phyloP scores from a whole-genome alignment of 306 rosid species.

The Vigna hirtella region DNA sequence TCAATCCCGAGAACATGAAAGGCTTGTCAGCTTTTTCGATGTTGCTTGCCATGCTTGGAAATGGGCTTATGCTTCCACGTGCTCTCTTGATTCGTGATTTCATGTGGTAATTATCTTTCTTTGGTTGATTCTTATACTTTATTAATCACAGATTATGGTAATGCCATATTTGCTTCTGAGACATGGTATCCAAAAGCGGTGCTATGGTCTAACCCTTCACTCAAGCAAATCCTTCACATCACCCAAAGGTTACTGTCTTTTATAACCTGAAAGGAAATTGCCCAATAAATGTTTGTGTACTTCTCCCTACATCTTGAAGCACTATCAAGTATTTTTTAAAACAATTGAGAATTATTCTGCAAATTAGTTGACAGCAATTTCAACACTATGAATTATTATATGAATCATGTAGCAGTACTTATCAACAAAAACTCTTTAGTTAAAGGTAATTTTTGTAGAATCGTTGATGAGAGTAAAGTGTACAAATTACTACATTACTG shows the following conservation, averaged over 20 bases:
- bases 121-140: constrained; percentile 20
- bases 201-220: constrained; percentile 6
- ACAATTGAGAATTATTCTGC: neutral
- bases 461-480: neutral
- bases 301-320: constrained; percentile 9
- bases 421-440: neutral
- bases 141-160: neutral
- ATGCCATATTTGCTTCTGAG: constrained; percentile 16
- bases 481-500: constrained; percentile 14
- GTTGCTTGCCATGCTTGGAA: constrained; percentile 94
- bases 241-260: constrained; percentile 22
- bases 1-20: constrained; percentile 92
- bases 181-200: neutral
- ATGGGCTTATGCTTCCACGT: constrained; percentile 89
- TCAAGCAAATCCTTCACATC: constrained; percentile 19
- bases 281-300: neutral
- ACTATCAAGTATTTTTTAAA: constrained; percentile 18
- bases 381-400: neutral
- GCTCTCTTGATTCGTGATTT: constrained; percentile 84
- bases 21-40: constrained; percentile 93
- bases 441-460: neutral
- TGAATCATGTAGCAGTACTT: neutral
- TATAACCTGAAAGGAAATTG: constrained; percentile 13
- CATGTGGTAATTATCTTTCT: constrained; percentile 79
- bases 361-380: constrained; percentile 5